Percentiles rank a stretch among this genome's conserved stretches.
Conservation (phyloP, 2,329 filamentous ascomycete species). For the Colletotrichum destructivum region DNA sequence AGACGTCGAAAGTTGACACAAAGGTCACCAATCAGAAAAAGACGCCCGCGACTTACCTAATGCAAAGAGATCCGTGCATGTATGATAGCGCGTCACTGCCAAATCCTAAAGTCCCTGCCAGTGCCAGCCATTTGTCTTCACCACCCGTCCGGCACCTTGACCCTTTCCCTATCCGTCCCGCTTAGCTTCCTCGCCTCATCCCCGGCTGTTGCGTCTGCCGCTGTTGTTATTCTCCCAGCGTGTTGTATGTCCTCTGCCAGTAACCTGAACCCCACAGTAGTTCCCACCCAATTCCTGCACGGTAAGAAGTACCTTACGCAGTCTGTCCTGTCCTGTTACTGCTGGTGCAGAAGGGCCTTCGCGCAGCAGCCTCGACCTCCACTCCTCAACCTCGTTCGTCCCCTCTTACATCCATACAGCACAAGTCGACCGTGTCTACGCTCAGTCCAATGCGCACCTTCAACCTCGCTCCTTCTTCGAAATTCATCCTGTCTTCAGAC, state of each 20-base stretch:
- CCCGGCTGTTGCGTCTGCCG: not conserved
- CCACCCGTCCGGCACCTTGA: slow-evolving; percentile 13
- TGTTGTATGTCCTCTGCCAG: not conserved
- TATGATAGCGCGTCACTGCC: slow-evolving; percentile 3
- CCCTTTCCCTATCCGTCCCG: slow-evolving; percentile 29
- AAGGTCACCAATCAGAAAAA: slow-evolving; percentile 2
- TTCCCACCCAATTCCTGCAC: slow-evolving; percentile 23
- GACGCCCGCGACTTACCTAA: slow-evolving; percentile 34
- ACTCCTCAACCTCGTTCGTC: slow-evolving; percentile 28
- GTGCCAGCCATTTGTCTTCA: slow-evolving; percentile 15
- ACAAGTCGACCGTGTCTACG: slow-evolving; percentile 3
- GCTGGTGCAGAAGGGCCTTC: slow-evolving; percentile 25
- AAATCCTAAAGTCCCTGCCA: slow-evolving; percentile 4
- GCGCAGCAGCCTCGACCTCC: slow-evolving; percentile 35
- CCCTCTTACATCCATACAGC: slow-evolving; percentile 25
- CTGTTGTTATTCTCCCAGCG: slow-evolving; percentile 12
- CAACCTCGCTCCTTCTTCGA: slow-evolving; percentile 25
- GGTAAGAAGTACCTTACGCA: not conserved
- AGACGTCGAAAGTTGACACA: not conserved
- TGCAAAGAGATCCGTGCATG: slow-evolving; percentile 18
- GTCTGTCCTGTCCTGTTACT: slow-evolving; percentile 11
- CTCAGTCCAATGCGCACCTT: slow-evolving; percentile 26
- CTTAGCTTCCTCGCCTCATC: not conserved
- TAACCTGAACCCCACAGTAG: slow-evolving; percentile 6
- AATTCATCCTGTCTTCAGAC: slow-evolving; percentile 22